These are phyloP conservation scores for Eucalyptus rudis DNA, from an alignment of 345 rosid genomes.

Conservation along the genomic window DNA sequence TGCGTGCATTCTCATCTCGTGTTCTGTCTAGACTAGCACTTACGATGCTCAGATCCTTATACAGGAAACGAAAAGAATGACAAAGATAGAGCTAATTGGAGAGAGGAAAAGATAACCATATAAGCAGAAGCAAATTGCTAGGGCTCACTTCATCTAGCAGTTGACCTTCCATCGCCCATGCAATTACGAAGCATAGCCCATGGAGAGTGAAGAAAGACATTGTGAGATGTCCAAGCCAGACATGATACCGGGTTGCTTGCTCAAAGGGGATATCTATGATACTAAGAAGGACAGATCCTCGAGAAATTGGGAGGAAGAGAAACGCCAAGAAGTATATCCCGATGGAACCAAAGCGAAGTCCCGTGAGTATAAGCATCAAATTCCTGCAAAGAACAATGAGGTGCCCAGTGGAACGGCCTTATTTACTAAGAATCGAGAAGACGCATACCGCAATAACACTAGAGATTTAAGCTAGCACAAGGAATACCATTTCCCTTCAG, in stretches of 20 bases:
- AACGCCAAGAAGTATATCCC: conserved; percentile 64
- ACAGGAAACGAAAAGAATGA: not conserved
- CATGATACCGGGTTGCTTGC: conserved; percentile 84
- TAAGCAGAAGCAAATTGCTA: not conserved
- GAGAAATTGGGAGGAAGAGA: conserved; percentile 71
- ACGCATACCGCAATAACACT: not conserved
- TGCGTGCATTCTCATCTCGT: not conserved
- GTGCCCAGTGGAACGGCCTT: not conserved
- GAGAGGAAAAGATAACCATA: not conserved
- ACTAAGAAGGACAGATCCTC: conserved; percentile 86
- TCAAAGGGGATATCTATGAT: conserved; percentile 76
- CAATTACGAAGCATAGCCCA: conserved; percentile 51
- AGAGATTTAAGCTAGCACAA: not conserved
- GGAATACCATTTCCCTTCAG: conserved; percentile 20
- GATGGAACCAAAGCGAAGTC: conserved; percentile 52
- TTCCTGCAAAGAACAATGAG: conserved; percentile 6
- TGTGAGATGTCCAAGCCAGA: conserved; percentile 89
- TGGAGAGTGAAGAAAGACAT: conserved; percentile 73
- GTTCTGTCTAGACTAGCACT: not conserved
- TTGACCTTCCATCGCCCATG: conserved; percentile 45
- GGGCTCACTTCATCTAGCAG: conserved; percentile 45
- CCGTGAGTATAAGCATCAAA: conserved; percentile 29
- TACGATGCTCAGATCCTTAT: not conserved
- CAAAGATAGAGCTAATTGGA: not conserved
- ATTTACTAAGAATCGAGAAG: not conserved